Base-by-base conservation (phyloP, 2,329 filamentous ascomycete species). In the Penicillium nordicum region DNA sequence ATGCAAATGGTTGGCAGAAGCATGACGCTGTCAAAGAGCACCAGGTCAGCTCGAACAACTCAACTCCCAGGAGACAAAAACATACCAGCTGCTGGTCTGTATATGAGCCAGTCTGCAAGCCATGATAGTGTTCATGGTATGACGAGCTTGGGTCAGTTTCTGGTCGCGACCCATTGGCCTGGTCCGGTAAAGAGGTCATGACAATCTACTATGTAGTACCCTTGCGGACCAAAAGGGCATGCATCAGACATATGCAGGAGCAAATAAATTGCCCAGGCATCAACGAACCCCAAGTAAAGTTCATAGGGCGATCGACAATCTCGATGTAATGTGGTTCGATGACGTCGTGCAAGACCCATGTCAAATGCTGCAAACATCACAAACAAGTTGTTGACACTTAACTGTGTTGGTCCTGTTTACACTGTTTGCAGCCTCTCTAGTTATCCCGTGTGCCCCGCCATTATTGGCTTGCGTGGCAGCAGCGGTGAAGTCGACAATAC, bases 1-100 rank as follows among this genome's bases (percentile, higher is more conserved):
- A 71, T 87, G 80, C 40, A 88, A 72, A 66, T 88, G 85, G 57
- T 83, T 79, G 25, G 83, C 78, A 42, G 82, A 84, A 47, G 83
- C 81, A 78, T 88, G 82, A 74, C 83, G 80, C 82, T 80, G 23
- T 52, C 34, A 32, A 53, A 30, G 36, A 48, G 45, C 16, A 37
- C n/a, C 25, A 37, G 18, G 42, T 62, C 36, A 63, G 55, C 52
- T 23, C 18, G 10, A 32, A 32, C 42, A 23, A 25, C 25, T 23
- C 34, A 23, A 38, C 21, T n/a, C 16, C 14, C 32, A 41, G 37
- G 14, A 16, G 40, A 44, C 34, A 23, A 30, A 40, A 38, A 60
- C 71, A 44, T 76, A 82, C 81, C 70, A 85, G 69, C 63, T 79
- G 78, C 61, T 80, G 78, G 3, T 79, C 77, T 6, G 82, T 84